phyloP scores from a whole-genome alignment of 352 stramenopile species.

The Pythium apleroticum region DNA sequence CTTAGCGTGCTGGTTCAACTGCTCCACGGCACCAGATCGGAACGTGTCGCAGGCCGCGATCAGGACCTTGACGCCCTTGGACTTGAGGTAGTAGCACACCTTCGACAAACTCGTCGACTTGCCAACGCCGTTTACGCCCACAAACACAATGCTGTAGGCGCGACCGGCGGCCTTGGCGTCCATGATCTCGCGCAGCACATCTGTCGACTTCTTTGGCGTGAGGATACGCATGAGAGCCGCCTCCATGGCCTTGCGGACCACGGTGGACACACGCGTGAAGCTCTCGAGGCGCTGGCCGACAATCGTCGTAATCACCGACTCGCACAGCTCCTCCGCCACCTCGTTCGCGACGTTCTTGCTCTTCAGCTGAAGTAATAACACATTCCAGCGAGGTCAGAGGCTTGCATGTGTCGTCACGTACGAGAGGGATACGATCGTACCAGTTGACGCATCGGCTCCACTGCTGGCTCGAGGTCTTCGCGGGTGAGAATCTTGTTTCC shows the following conservation, averaged over 20 bases:
- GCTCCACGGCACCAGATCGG: constrained; percentile 97
- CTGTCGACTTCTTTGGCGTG: constrained; percentile 94
- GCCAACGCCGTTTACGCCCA: constrained; percentile 98
- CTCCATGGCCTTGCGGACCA: constrained; percentile 95
- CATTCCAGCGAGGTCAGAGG: neutral
- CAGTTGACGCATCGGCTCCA: constrained; percentile 93
- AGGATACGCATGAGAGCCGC: constrained; percentile 94
- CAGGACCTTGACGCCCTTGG: constrained; percentile 94
- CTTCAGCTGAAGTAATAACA: constrained; percentile 70
- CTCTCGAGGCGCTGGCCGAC: constrained; percentile 95
- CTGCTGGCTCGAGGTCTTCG: constrained; percentile 91
- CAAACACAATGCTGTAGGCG: constrained; percentile 98
- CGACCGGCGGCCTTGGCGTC: constrained; percentile 80
- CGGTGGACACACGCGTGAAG: constrained; percentile 89
- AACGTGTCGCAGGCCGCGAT: constrained; percentile 99
- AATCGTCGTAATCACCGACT: constrained; percentile 93
- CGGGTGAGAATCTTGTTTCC: constrained; percentile 92
- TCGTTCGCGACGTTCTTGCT: constrained; percentile 98
- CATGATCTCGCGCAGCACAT: constrained; percentile 94
- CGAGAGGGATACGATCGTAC: constrained; percentile 31
- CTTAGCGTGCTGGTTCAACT: constrained; percentile 97
- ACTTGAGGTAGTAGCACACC: constrained; percentile 99
- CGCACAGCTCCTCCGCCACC: constrained; percentile 94
- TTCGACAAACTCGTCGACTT: constrained; percentile 99
- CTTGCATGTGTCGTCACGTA: neutral